Evolutionary conservation across 768 basidiomycete species (phyloP).

Genomic region (Fomitopsis pulvina): DNA sequence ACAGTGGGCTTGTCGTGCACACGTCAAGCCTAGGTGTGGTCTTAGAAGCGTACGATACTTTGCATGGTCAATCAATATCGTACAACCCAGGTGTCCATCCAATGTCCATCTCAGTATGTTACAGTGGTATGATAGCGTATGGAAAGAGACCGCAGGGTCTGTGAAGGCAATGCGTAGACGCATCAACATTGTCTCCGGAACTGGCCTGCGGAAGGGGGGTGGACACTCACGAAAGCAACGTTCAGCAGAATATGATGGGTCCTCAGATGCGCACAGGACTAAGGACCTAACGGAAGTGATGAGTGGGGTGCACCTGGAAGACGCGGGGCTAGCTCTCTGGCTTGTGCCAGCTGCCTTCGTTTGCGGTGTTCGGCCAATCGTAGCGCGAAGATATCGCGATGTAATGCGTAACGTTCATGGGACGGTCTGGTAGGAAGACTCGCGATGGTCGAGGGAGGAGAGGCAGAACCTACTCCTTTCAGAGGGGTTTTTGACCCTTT

Average conservation of each 20-base stretch:
- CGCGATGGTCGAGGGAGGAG: slow-evolving; percentile 27
- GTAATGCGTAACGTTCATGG: slow-evolving; percentile 76
- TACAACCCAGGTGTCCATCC: too few species aligned
- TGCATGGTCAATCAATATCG: too few species aligned
- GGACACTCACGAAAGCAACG: not conserved
- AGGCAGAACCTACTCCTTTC: slow-evolving; percentile 24
- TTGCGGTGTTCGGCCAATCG: slow-evolving; percentile 70
- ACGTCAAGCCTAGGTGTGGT: too few species aligned
- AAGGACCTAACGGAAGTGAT: slow-evolving; percentile 9
- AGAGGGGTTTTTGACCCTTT: slow-evolving; percentile 17
- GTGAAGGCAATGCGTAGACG: too few species aligned
- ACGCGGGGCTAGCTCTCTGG: slow-evolving; percentile 63
- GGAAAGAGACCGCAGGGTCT: too few species aligned
- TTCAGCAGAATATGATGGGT: not conserved
- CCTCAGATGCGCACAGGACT: not conserved
- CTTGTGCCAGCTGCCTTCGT: slow-evolving; percentile 57
- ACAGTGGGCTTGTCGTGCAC: too few species aligned
- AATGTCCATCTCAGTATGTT: too few species aligned
- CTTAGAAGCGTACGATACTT: too few species aligned
- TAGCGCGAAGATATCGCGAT: slow-evolving; percentile 79
- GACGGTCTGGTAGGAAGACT: slow-evolving; percentile 29
- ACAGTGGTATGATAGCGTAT: too few species aligned
- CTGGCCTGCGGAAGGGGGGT: not conserved
- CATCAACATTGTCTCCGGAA: not conserved
- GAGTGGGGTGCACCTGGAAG: slow-evolving; percentile 54